Base-by-base conservation (phyloP, 2,329 filamentous ascomycete species). In the Cladophialophora chaetospira region DNA sequence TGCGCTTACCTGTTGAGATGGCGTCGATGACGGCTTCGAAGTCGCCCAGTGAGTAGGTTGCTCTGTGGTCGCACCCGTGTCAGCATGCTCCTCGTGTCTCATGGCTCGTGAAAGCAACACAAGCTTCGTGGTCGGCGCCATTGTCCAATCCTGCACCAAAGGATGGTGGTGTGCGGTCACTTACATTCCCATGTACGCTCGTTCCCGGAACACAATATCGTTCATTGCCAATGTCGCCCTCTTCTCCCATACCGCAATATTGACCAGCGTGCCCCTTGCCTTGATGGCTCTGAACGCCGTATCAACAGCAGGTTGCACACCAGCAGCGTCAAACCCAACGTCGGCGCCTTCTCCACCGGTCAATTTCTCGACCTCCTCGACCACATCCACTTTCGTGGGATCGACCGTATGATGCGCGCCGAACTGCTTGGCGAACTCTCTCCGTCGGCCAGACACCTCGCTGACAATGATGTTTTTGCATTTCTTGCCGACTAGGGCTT, bases 231-330 rank as follows among this genome's bases (percentile, higher is more conserved):
- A 72, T 0, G 71, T 73, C 43, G 74, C 76, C n/a, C 73, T 67
- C 66, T 81, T 80, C 67, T 81, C 79, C 79, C 79, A 82, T 33
- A 83, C 78, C 6, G 80, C 80, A 49, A 82, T 79, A 53, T 82
- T 82, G 53, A 82, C 75, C 26, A 82, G 71, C 2, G 77, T 81
- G 3, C 79, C 80, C 40, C 77, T 65, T 10, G 78, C 77, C 35
- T 78, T 74, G 28, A 79, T 70, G 0, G 78, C 76, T 35, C 75
- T 72, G 10, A 82, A 71, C 1, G 77, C 79, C 50, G 74, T 69
- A 51, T 81, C 76, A 5, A 82, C 71, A 5, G 74, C 78, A 3
- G 72, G 65, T 63, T 82, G 80, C 10, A 82, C 78, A 9, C 80
- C 80, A 1, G 80, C 79, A 26, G 76, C 77, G 62, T 82, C 80